Evolutionary conservation across 108 stramenopile species (phyloP).

Genomic region (Nitzschia sp.): DNA sequence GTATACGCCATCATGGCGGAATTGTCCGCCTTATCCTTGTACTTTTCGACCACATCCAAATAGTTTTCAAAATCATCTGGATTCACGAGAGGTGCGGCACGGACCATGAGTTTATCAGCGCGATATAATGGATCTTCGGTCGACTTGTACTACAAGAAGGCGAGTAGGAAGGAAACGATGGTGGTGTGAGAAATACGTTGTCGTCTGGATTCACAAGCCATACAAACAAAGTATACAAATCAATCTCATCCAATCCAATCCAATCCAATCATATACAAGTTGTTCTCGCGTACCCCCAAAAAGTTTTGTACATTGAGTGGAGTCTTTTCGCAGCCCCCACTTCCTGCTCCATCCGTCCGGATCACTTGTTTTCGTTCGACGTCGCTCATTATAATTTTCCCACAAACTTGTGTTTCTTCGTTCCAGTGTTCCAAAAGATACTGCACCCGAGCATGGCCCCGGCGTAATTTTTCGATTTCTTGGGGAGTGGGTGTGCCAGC

Average conservation of each 20-base stretch:
- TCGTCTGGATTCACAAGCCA: no score
- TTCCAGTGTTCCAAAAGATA: constrained; percentile 77
- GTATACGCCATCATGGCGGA: constrained; percentile 50
- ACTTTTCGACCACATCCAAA: constrained; percentile 71
- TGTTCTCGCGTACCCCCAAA: constrained; percentile 47
- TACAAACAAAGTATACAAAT: not conserved
- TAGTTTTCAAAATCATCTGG: constrained; percentile 61
- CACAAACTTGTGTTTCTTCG: constrained; percentile 57
- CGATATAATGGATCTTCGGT: constrained; percentile 71
- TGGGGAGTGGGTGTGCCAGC: constrained; percentile 32
- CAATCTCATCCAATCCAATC: not conserved
- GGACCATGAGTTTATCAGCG: constrained; percentile 73
- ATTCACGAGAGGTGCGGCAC: constrained; percentile 58
- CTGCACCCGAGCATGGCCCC: constrained; percentile 63
- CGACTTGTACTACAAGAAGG: constrained; percentile 40
- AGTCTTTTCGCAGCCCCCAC: constrained; percentile 64
- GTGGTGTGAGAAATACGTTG: no score
- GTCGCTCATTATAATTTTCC: constrained; percentile 55
- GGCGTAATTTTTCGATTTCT: constrained; percentile 60
- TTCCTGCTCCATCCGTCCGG: constrained; percentile 73
- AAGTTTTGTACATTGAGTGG: constrained; percentile 52
- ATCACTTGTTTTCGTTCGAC: constrained; percentile 64
- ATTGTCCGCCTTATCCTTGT: constrained; percentile 74
- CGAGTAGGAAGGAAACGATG: no score
- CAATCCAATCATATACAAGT: constrained; percentile 16